Conservation (phyloP, 2,329 filamentous ascomycete species). For the Metarhizium guizhouense region DNA sequence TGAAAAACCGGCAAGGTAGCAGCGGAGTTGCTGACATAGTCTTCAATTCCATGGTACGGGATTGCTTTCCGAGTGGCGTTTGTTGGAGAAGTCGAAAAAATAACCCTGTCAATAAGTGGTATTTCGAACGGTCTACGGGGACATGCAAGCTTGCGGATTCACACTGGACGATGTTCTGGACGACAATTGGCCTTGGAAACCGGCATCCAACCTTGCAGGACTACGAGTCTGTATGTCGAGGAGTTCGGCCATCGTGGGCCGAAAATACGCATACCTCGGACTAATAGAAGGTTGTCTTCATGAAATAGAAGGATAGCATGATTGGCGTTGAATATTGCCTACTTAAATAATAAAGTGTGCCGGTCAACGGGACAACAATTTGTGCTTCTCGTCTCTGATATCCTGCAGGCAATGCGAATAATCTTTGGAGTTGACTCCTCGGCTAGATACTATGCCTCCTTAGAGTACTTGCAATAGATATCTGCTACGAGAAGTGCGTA, state of each 20-base stretch:
- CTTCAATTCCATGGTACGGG: slow-evolving; percentile 89
- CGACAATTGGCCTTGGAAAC: slow-evolving; percentile 56
- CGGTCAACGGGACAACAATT: not conserved
- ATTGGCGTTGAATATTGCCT: too few relatives aligned
- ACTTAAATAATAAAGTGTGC: not conserved
- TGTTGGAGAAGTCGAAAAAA: slow-evolving; percentile 86
- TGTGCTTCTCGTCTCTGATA: too few relatives aligned
- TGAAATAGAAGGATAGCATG: not conserved
- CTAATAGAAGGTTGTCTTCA: slow-evolving; percentile 19
- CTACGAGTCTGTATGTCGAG: slow-evolving; percentile 67
- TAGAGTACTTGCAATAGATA: not conserved
- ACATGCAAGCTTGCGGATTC: slow-evolving; percentile 73
- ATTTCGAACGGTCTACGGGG: slow-evolving; percentile 83
- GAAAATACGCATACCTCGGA: slow-evolving; percentile 50
- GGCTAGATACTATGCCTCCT: too few relatives aligned
- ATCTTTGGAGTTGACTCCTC: too few relatives aligned
- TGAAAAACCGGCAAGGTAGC: slow-evolving; percentile 79
- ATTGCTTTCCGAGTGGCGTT: slow-evolving; percentile 80
- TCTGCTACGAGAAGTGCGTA: slow-evolving; percentile 5
- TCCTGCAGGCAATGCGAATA: too few relatives aligned
- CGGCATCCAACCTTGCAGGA: slow-evolving; percentile 49
- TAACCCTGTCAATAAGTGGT: slow-evolving; percentile 99
- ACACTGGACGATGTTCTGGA: slow-evolving; percentile 99
- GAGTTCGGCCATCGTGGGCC: slow-evolving; percentile 54
- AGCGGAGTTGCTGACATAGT: slow-evolving; percentile 92